Evolutionary conservation across 78 protist species (phyloP).

Genomic region (Dictyostelium discoideum): dicty_2.7 NC_007091.3:4353001-4353500

Average conservation of each 20-base stretch:
- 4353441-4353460: conserved; percentile 40
- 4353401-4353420: conserved; percentile 19
- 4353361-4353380: neutral
- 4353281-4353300: conserved; percentile 11
- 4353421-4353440: conserved; percentile 15
- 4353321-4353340: neutral
- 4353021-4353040: conserved; percentile 11
- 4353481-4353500: conserved; percentile 2
- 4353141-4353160: neutral
- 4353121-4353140: neutral
- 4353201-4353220: conserved; percentile 21
- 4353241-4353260: neutral
- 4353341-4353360: neutral
- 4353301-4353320: conserved; percentile 15
- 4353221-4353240: conserved; percentile 40
- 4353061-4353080: neutral
- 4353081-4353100: too few species aligned
- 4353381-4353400: conserved; percentile 2
- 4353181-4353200: conserved; percentile 29
- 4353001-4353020: conserved; percentile 25
- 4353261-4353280: neutral
- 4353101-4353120: neutral
- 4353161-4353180: neutral
- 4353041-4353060: neutral
- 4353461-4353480: conserved; percentile 18